A percentile compares a stretch with the other conserved stretches of the same genome.
Conservation (phyloP, 2,329 filamentous ascomycete genomes). For the Zalaria sp. region DNA sequence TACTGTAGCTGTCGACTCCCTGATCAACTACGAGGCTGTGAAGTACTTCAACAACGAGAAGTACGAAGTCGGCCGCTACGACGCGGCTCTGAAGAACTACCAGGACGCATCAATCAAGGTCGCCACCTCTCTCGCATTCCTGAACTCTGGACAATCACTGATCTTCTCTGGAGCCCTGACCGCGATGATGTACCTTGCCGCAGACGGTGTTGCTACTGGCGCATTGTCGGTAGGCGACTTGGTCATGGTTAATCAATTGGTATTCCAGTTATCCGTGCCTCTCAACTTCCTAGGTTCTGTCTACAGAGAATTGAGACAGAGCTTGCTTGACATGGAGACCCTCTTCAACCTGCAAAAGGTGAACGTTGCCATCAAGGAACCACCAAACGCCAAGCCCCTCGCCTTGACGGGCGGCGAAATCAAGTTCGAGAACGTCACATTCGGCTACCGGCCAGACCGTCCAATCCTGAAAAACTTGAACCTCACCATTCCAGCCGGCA, state of each 20-base stretch:
- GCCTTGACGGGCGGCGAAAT: conserved; percentile 73
- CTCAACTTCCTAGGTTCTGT: conserved; percentile 97
- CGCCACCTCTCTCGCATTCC: conserved; percentile 77
- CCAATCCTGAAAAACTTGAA: conserved; percentile 75
- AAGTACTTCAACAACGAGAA: conserved; percentile 98
- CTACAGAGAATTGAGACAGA: conserved; percentile 89
- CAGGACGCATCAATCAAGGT: conserved; percentile 95
- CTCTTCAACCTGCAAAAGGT: conserved; percentile 96
- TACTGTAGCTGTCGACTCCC: conserved; percentile 85
- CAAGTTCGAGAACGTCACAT: conserved; percentile 84
- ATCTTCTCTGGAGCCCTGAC: conserved; percentile 93
- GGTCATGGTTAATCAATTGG: conserved; percentile 97
- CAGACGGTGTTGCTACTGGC: conserved; percentile 72
- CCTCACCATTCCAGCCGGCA: conserved; percentile 83
- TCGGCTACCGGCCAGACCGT: conserved; percentile 77
- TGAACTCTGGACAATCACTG: conserved; percentile 92
- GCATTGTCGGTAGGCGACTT: conserved; percentile 82
- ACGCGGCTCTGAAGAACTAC: conserved; percentile 72
- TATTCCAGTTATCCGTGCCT: conserved; percentile 93
- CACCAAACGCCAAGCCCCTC: conserved; percentile 58
- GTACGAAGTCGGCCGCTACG: conserved; percentile 83
- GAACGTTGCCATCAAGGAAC: conserved; percentile 73
- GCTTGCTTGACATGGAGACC: conserved; percentile 94
- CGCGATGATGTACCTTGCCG: conserved; percentile 95
- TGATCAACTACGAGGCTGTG: conserved; percentile 98